phyloP scores from a whole-genome alignment of 164 flowering plant genomes.

The Vitis cinerea region DNA sequence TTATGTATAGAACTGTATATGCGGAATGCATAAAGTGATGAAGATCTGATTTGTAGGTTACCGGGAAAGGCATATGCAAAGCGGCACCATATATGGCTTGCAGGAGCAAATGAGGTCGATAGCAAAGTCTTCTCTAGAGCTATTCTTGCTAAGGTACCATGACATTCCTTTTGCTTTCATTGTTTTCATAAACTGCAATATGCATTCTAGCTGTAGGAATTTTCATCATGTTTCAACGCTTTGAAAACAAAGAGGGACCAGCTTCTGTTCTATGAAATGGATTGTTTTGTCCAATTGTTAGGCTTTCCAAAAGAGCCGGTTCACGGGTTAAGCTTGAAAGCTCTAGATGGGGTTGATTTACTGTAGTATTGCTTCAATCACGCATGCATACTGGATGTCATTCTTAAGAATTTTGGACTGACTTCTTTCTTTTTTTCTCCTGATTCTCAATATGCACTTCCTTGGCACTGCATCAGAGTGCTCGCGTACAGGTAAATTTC shows the following conservation, averaged over 20 bases:
- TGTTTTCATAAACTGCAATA: not conserved
- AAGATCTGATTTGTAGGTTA: slow-evolving; percentile 38
- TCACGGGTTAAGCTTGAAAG: no score
- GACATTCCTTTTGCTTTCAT: not conserved
- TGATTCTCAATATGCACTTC: slow-evolving; percentile 1
- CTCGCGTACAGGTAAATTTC: slow-evolving; percentile 56
- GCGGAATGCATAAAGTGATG: not conserved
- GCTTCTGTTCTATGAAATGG: no score
- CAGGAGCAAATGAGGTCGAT: slow-evolving; percentile 78
- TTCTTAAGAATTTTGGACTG: not conserved
- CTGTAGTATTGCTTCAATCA: no score
- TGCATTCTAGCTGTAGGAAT: not conserved
- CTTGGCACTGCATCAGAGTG: slow-evolving; percentile 50
- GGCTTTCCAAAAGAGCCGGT: no score
- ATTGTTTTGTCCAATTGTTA: no score
- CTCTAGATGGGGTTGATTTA: no score
- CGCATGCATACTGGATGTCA: no score
- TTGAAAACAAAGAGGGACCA: no score
- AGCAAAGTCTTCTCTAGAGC: slow-evolving; percentile 90
- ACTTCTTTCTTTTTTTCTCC: not conserved
- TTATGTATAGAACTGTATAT: no score
- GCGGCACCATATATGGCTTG: slow-evolving; percentile 85
- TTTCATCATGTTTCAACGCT: not conserved
- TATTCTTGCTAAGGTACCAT: slow-evolving; percentile 85
- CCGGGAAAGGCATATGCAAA: slow-evolving; percentile 84